Conservation (phyloP, 257 asterid genomes). For the Jaltomata sinuosa region DNA sequence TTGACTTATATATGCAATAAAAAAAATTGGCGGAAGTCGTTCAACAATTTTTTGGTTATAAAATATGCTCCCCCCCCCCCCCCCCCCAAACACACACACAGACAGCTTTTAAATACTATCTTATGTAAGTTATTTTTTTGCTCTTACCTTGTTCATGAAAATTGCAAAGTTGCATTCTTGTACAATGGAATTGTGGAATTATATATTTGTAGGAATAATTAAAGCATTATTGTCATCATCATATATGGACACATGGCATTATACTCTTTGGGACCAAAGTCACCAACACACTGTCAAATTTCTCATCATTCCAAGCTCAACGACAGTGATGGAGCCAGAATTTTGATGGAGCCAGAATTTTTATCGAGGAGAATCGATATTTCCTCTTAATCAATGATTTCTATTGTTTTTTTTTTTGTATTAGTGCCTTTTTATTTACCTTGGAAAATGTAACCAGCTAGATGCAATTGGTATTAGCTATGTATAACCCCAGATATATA, state of each 20-base stretch:
- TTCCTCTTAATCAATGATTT: neutral
- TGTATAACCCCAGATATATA: neutral
- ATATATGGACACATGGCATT: neutral
- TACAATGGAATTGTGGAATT: neutral
- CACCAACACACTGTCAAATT: constrained; percentile 1
- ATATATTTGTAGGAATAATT: neutral
- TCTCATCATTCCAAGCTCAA: neutral
- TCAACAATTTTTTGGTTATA: too few species aligned
- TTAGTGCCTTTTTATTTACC: neutral
- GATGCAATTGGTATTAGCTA: neutral
- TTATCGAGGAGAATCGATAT: neutral
- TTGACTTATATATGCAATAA: too few species aligned
- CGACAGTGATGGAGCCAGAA: neutral
- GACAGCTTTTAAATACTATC: too few species aligned
- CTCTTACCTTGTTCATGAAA: neutral
- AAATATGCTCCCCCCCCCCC: too few species aligned
- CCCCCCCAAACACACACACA: too few species aligned
- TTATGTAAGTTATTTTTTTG: neutral
- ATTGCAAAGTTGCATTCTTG: neutral
- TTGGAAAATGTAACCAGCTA: neutral
- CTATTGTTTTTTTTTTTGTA: neutral
- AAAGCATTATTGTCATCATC: neutral
- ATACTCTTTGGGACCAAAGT: constrained; percentile 15
- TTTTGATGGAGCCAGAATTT: neutral
- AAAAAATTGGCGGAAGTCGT: too few species aligned